phyloP scores from a whole-genome alignment of 768 basidiomycete genomes.

The Boletus fagicola region DNA sequence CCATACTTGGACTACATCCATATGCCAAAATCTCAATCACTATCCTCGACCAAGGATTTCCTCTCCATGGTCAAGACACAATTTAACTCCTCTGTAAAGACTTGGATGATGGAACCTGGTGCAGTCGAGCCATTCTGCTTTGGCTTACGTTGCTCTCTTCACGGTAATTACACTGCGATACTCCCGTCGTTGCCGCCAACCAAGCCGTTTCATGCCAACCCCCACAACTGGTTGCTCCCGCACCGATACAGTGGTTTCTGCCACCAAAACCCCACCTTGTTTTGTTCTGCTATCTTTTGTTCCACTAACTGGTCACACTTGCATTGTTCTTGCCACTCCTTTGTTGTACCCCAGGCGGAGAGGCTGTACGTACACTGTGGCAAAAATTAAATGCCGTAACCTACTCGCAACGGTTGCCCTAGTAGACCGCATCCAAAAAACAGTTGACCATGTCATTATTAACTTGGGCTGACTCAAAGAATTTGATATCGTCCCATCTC shows the following conservation, averaged over 20 bases:
- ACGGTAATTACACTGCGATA: background rate
- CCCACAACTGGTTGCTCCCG: background rate
- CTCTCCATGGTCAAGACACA: too few relatives aligned
- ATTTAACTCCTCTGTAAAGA: too few relatives aligned
- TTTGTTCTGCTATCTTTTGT: conserved; percentile 10
- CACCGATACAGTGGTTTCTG: background rate
- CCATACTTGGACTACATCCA: too few relatives aligned
- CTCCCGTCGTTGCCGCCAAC: conserved; percentile 2
- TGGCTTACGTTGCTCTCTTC: conserved; percentile 1
- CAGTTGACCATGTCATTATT: conserved; percentile 1
- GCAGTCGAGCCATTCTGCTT: background rate
- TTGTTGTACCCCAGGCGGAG: conserved; percentile 13
- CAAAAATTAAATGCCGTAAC: background rate
- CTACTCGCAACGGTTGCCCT: background rate
- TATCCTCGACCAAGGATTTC: too few relatives aligned
- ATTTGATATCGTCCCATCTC: background rate
- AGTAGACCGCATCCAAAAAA: background rate
- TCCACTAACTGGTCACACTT: conserved; percentile 12
- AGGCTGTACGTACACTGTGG: conserved; percentile 12
- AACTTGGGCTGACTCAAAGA: background rate
- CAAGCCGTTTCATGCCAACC: background rate
- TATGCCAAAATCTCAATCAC: too few relatives aligned
- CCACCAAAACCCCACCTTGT: background rate
- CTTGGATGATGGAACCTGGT: too few relatives aligned
- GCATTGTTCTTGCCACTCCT: conserved; percentile 20